Evolutionary conservation across 371 early-diverging fungal species (phyloP).

Genomic region (Mortierella sp.): DNA sequence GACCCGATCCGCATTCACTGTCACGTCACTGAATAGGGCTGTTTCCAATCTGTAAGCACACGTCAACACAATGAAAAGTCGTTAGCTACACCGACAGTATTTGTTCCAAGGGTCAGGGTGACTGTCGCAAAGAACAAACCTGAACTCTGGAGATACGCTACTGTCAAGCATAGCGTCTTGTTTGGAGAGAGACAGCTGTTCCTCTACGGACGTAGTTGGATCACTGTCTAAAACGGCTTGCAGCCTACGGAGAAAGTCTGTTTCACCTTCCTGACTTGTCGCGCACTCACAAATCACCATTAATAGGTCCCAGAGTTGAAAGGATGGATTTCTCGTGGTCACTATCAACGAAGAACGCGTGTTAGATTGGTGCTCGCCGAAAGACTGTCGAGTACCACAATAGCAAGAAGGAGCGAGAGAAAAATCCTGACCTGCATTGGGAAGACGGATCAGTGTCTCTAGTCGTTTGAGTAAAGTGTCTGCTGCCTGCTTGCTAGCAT

Average conservation of each 20-base stretch:
- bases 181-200: slow-evolving; percentile 1
- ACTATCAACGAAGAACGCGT: slow-evolving; percentile 15
- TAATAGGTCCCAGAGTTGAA: slow-evolving; percentile 30
- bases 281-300: slow-evolving; percentile 10
- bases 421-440: slow-evolving; percentile 17
- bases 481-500: neutral
- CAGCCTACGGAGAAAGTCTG: neutral
- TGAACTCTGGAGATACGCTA: slow-evolving; percentile 3
- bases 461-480: slow-evolving; percentile 12
- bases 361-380: too few relatives aligned
- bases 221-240: neutral
- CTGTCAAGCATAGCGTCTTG: slow-evolving; percentile 4
- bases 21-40: slow-evolving; percentile 10
- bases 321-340: slow-evolving; percentile 22
- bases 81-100: too few relatives aligned
- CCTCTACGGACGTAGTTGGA: neutral
- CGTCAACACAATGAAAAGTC: too few relatives aligned
- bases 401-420: too few relatives aligned
- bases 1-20: slow-evolving; percentile 24
- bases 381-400: too few relatives aligned
- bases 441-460: slow-evolving; percentile 14
- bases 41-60: slow-evolving; percentile 19
- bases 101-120: too few relatives aligned
- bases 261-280: neutral
- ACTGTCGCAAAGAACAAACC: neutral